These are phyloP conservation scores for Aspergillus ochraceoroseus DNA, from an alignment of 2,329 filamentous ascomycete genomes.

Conservation along the genomic window DNA sequence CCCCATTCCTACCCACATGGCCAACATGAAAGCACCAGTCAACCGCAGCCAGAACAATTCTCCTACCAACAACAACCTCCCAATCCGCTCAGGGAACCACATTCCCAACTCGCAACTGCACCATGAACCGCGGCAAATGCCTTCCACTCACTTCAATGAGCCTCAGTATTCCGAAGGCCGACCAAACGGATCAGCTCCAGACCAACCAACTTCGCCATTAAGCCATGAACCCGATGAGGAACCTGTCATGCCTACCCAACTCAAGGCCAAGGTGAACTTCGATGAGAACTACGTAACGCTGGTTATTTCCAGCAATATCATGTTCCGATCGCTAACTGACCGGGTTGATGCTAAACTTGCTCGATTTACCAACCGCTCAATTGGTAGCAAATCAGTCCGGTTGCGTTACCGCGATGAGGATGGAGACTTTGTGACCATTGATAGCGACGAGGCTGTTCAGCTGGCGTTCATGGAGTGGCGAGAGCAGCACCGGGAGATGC, in stretches of 20 bases:
- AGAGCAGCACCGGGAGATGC: constrained; percentile 62
- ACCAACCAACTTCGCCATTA: constrained; percentile 34
- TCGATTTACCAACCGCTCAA: constrained; percentile 76
- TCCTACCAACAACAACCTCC: constrained; percentile 62
- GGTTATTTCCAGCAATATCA: constrained; percentile 94
- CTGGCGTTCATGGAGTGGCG: constrained; percentile 94
- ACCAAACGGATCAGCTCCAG: constrained; percentile 25
- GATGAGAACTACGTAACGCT: constrained; percentile 88
- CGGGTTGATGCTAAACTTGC: constrained; percentile 93
- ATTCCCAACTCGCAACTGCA: constrained; percentile 57
- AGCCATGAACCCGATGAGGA: constrained; percentile 37
- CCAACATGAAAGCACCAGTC: constrained; percentile 56
- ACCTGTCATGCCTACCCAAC: constrained; percentile 61
- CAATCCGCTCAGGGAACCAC: constrained; percentile 62
- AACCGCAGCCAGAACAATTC: constrained; percentile 77
- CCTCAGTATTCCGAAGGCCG: constrained; percentile 36
- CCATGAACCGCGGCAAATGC: constrained; percentile 48
- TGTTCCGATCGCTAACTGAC: constrained; percentile 87
- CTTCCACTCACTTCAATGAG: constrained; percentile 38
- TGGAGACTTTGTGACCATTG: constrained; percentile 86
- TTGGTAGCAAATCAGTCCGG: constrained; percentile 75
- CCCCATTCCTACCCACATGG: constrained; percentile 67
- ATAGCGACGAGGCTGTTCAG: constrained; percentile 93
- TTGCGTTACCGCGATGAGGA: constrained; percentile 90
- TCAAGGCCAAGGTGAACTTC: constrained; percentile 94